Conservation (phyloP, 345 rosid species). For the Hibiscus mutabilis region DNA sequence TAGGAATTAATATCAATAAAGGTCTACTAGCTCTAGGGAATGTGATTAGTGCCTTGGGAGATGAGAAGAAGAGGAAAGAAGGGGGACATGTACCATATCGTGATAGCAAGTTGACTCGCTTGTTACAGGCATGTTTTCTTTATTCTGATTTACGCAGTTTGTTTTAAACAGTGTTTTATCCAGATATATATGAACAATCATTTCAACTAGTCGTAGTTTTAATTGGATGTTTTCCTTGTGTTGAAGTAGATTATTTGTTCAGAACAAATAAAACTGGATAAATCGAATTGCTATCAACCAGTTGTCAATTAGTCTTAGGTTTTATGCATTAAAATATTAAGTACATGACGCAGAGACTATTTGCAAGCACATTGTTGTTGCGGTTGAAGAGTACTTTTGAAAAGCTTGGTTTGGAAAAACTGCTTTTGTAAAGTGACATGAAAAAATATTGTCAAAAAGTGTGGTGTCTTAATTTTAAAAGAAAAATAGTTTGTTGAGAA, state of each 20-base stretch:
- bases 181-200: not conserved
- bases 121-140: slow-evolving; percentile 56
- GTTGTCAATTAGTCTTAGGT: not conserved
- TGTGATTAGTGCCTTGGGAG: slow-evolving; percentile 92
- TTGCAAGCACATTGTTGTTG: no score
- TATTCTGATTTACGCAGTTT: not conserved
- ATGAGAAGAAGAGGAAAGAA: slow-evolving; percentile 88
- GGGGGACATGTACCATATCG: slow-evolving; percentile 97
- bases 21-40: slow-evolving; percentile 93
- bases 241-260: not conserved
- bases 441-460: no score
- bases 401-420: no score
- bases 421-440: no score
- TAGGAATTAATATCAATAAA: slow-evolving; percentile 92
- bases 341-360: not conserved
- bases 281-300: not conserved
- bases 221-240: not conserved
- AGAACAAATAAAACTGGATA: not conserved
- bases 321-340: not conserved
- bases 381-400: not conserved
- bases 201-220: not conserved
- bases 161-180: not conserved
- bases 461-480: no score
- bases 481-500: no score
- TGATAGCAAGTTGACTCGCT: slow-evolving; percentile 97